Evolutionary conservation across 768 basidiomycete species (phyloP).

Genomic region (Symmetrospora coprosmae): DNA sequence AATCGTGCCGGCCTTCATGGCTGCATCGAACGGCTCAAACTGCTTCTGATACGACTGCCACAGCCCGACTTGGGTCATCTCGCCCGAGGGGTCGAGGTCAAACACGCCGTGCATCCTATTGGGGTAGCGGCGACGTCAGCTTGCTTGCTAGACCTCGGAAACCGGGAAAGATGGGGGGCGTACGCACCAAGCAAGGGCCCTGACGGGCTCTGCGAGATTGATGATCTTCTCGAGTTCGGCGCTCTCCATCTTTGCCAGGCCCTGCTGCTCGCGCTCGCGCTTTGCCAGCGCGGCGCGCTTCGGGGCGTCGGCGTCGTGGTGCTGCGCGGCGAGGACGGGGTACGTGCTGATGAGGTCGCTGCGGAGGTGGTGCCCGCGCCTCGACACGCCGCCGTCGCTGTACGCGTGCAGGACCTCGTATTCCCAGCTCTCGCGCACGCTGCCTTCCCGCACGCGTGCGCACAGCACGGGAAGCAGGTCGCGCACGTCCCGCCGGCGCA

Average conservation of each 20-base stretch:
- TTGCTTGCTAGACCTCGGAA: too few species aligned
- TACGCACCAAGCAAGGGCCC: slow-evolving; percentile 35
- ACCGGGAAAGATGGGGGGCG: not conserved
- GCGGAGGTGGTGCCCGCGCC: too few species aligned
- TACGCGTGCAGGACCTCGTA: slow-evolving; percentile 20
- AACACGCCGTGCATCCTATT: slow-evolving; percentile 86
- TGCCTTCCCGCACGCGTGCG: slow-evolving; percentile 23
- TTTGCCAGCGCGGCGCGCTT: not conserved
- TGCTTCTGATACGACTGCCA: slow-evolving; percentile 85
- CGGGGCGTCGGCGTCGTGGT: too few species aligned
- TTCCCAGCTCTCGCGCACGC: slow-evolving; percentile 17
- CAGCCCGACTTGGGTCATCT: slow-evolving; percentile 84
- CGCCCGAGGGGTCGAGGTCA: slow-evolving; percentile 55
- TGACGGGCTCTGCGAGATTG: not conserved
- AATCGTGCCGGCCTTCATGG: slow-evolving; percentile 1
- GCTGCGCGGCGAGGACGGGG: too few species aligned
- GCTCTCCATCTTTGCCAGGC: not conserved
- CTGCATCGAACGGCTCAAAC: slow-evolving; percentile 50
- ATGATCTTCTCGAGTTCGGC: not conserved
- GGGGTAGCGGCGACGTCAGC: not conserved
- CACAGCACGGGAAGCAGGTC: slow-evolving; percentile 23
- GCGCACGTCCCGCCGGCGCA: slow-evolving; percentile 23
- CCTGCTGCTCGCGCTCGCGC: not conserved
- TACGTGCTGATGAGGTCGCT: too few species aligned
- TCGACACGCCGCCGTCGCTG: too few species aligned